Conservation (phyloP, 192 early-diverging fungal genomes). For the Rhizoclosmatium sp. region DNA sequence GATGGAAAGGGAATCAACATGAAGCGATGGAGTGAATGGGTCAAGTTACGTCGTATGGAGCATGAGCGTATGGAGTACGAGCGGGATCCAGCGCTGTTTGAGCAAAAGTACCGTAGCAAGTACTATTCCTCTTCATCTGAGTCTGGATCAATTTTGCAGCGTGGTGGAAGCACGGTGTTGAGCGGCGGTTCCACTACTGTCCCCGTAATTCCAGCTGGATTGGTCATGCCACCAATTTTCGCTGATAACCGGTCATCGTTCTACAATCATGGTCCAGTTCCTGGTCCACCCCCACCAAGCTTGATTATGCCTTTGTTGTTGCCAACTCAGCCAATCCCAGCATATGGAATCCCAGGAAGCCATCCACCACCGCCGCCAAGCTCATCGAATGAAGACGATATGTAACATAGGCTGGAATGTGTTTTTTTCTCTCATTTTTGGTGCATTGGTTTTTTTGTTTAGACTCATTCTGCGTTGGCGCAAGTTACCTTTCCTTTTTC, state of each 20-base stretch:
- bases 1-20: conserved; percentile 77
- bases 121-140: background rate
- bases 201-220: background rate
- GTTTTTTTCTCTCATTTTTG: too few species aligned
- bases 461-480: too few species aligned
- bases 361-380: background rate
- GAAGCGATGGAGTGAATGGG: conserved; percentile 89
- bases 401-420: too few species aligned
- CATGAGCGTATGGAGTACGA: conserved; percentile 38
- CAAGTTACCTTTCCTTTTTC: too few species aligned
- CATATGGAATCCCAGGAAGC: background rate
- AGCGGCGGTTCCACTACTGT: too few species aligned
- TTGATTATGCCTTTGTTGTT: background rate
- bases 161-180: background rate
- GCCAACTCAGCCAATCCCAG: background rate
- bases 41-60: conserved; percentile 34
- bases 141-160: background rate
- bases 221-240: conserved; percentile 26
- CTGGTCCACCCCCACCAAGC: background rate
- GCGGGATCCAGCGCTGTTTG: conserved; percentile 19
- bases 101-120: background rate
- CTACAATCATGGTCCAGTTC: background rate
- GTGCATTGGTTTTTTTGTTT: too few species aligned
- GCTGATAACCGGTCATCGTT: background rate
- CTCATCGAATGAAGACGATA: too few species aligned